These are phyloP conservation scores for Rhododendron griersonianum DNA, from an alignment of 148 eudicot genomes.

Conservation along the genomic window DNA sequence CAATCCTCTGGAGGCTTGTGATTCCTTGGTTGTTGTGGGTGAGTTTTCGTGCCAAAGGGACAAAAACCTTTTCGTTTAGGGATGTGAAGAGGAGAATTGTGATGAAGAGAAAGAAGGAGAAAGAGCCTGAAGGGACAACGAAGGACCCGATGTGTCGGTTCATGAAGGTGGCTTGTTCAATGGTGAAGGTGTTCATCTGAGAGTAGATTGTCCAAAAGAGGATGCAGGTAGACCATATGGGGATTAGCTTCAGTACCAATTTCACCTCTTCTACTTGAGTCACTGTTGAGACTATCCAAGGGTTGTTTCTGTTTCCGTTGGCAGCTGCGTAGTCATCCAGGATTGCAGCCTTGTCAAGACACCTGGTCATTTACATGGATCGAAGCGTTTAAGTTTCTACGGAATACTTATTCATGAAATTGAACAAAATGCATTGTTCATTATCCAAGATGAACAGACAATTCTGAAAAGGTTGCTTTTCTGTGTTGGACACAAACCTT, in stretches of 20 bases:
- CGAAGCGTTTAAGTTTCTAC: constrained; percentile 1
- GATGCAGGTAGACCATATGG: constrained; percentile 91
- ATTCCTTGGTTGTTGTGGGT: constrained; percentile 64
- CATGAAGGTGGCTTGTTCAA: constrained; percentile 97
- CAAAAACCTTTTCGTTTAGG: constrained; percentile 62
- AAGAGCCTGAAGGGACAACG: constrained; percentile 72
- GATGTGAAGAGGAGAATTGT: constrained; percentile 83
- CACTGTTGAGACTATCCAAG: constrained; percentile 70
- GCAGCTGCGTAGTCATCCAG: constrained; percentile 46
- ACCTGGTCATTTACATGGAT: constrained; percentile 31
- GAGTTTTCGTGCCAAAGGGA: constrained; percentile 65
- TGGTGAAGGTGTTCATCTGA: constrained; percentile 96
- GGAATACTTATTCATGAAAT: background rate
- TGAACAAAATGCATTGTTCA: background rate
- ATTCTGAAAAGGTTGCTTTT: background rate
- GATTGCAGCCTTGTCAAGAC: constrained; percentile 90
- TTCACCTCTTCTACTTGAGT: constrained; percentile 96
- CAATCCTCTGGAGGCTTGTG: constrained; percentile 77
- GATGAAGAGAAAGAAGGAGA: constrained; percentile 78
- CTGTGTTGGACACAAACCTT: background rate
- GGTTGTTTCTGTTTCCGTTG: constrained; percentile 39
- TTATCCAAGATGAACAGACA: background rate
- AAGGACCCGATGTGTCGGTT: constrained; percentile 64
- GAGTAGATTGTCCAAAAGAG: constrained; percentile 98
- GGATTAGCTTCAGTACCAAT: constrained; percentile 79